Conservation (phyloP, 225 moss, liverwort and hornwort species). For the Physcomitrellopsis africana region DNA sequence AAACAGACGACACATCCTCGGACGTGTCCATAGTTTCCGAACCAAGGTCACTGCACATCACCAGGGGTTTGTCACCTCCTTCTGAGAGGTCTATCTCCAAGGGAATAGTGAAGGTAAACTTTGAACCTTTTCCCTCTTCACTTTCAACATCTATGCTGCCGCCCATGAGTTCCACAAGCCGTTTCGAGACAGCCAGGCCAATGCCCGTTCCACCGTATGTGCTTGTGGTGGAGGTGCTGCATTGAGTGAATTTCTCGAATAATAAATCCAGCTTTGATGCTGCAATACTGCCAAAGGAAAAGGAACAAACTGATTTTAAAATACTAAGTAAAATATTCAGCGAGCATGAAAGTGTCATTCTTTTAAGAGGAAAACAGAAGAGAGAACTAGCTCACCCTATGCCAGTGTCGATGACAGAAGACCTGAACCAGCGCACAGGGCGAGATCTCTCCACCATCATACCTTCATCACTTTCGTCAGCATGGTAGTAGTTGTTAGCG, state of each 20-base stretch:
- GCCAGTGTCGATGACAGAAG: conserved; percentile 55
- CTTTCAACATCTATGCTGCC: conserved; percentile 46
- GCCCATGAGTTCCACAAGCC: conserved; percentile 67
- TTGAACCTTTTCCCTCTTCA: conserved; percentile 51
- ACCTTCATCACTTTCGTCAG: conserved; percentile 44
- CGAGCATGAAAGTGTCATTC: not conserved
- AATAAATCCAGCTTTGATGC: conserved; percentile 50
- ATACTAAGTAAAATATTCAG: not conserved
- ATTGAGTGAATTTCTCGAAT: conserved; percentile 83
- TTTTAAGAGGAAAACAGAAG: not conserved
- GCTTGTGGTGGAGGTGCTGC: conserved; percentile 64
- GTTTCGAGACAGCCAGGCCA: conserved; percentile 81
- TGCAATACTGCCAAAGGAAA: conserved; percentile 39
- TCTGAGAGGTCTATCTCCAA: conserved; percentile 47
- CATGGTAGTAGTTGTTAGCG: conserved; percentile 1
- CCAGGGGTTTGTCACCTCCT: conserved; percentile 44
- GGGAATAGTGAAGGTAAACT: conserved; percentile 53
- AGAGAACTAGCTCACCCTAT: conserved; percentile 39
- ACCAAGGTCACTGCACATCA: conserved; percentile 31
- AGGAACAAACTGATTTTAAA: not conserved
- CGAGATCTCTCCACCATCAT: conserved; percentile 43
- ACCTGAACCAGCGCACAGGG: conserved; percentile 44
- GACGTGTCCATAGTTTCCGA: conserved; percentile 37
- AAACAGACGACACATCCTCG: conserved; percentile 23
- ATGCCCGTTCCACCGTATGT: conserved; percentile 87